Evolutionary conservation across 495 filamentous ascomycete genomes (phyloP).

Genomic region (Stereocaulon alpinum): DNA sequence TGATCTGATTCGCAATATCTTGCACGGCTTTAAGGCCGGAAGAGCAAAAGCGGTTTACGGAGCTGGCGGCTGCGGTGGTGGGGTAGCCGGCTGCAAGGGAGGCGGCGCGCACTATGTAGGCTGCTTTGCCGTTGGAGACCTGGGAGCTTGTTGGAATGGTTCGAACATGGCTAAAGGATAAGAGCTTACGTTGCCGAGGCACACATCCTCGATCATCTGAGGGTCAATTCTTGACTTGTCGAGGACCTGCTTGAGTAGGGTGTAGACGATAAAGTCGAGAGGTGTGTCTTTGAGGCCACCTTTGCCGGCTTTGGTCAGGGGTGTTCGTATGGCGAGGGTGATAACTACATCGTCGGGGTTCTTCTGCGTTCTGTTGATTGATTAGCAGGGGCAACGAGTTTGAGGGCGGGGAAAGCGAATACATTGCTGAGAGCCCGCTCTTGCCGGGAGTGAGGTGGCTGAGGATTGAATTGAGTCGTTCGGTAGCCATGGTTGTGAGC

Average conservation of each 20-base stretch:
- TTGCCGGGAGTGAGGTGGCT: constrained; percentile 69
- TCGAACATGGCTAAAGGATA: not conserved
- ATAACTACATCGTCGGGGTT: constrained; percentile 96
- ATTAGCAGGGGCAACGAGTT: constrained; percentile 8
- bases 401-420: constrained; percentile 23
- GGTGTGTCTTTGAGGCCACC: constrained; percentile 91
- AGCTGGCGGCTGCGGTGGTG: constrained; percentile 69
- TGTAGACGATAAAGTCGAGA: constrained; percentile 76
- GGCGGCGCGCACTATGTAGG: constrained; percentile 83
- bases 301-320: constrained; percentile 65
- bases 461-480: constrained; percentile 77
- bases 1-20: constrained; percentile 86
- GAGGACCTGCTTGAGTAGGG: constrained; percentile 65
- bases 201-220: constrained; percentile 79
- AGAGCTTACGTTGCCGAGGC: constrained; percentile 70
- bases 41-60: constrained; percentile 92
- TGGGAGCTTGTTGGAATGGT: constrained; percentile 28
- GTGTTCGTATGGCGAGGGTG: constrained; percentile 68
- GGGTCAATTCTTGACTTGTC: constrained; percentile 71
- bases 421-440: constrained; percentile 66
- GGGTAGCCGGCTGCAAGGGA: constrained; percentile 88
- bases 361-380: constrained; percentile 64
- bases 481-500: constrained; percentile 54
- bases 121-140: constrained; percentile 77
- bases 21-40: constrained; percentile 91